Evolutionary conservation across 306 rosid species (phyloP).

Genomic region (Arachis hypogaea): DNA sequence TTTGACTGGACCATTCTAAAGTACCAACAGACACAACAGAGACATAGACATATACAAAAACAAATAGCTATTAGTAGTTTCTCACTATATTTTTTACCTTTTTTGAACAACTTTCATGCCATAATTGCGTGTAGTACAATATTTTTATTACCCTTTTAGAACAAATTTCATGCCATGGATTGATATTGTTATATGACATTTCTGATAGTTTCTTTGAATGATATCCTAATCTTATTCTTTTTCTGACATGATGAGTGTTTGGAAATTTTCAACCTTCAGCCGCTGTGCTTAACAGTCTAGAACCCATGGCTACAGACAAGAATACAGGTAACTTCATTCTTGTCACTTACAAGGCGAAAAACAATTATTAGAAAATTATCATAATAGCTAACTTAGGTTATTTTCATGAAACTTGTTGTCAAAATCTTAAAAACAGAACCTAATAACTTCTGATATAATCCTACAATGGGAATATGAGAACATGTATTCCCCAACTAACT

Average conservation of each 20-base stretch:
- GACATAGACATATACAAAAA: slow-evolving; percentile 35
- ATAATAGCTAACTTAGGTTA: slow-evolving; percentile 1
- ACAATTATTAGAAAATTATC: neutral
- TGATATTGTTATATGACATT: slow-evolving; percentile 11
- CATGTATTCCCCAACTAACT: slow-evolving; percentile 12
- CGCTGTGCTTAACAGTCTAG: slow-evolving; percentile 46
- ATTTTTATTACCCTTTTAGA: neutral
- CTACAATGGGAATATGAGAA: neutral
- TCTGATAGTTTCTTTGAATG: slow-evolving; percentile 21
- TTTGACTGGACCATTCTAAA: slow-evolving; percentile 88
- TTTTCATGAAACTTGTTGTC: slow-evolving; percentile 7
- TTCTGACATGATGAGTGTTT: slow-evolving; percentile 30
- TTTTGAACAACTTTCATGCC: too few species aligned
- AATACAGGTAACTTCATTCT: neutral
- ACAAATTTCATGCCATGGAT: too few species aligned
- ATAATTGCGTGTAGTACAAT: neutral
- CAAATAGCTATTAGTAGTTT: slow-evolving; percentile 50
- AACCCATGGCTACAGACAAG: slow-evolving; percentile 38
- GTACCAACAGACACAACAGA: slow-evolving; percentile 56
- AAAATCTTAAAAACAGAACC: neutral
- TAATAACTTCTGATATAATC: slow-evolving; percentile 9
- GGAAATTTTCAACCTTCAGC: slow-evolving; percentile 48
- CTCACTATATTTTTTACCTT: slow-evolving; percentile 8
- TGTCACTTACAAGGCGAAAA: neutral
- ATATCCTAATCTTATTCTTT: slow-evolving; percentile 25